These are phyloP conservation scores for Elaeagnus macrophylla DNA, from an alignment of 306 rosid species.

Conservation along the genomic window DNA sequence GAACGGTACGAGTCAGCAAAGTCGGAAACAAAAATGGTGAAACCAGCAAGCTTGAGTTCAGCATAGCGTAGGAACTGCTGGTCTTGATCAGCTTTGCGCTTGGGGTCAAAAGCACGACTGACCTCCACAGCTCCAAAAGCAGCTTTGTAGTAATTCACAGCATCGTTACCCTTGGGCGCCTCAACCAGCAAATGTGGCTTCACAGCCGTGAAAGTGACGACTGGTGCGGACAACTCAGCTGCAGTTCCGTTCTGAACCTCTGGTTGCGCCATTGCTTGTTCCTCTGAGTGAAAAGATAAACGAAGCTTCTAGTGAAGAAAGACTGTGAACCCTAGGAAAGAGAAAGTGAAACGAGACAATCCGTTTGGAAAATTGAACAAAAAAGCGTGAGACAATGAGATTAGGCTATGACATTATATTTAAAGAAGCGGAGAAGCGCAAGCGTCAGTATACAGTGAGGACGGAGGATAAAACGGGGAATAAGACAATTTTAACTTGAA, in stretches of 20 bases:
- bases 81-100: conserved; percentile 88
- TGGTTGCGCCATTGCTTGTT: conserved; percentile 44
- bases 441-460: conserved; percentile 24
- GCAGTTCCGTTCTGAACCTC: conserved; percentile 49
- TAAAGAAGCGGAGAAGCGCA: conserved; percentile 49
- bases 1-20: conserved; percentile 32
- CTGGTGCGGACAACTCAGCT: conserved; percentile 19
- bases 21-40: conserved; percentile 40
- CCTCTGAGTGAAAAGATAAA: not conserved
- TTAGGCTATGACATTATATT: conserved; percentile 24
- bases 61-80: conserved; percentile 49
- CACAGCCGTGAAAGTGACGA: conserved; percentile 27
- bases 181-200: conserved; percentile 47
- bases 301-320: conserved; percentile 17
- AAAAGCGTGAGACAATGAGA: conserved; percentile 18
- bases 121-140: conserved; percentile 79
- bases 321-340: conserved; percentile 47
- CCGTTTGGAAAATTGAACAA: conserved; percentile 5
- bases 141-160: conserved; percentile 58
- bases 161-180: conserved; percentile 62
- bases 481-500: no score
- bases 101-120: conserved; percentile 39
- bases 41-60: conserved; percentile 50
- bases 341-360: not conserved
- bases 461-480: no score